Evolutionary conservation across 2,329 filamentous ascomycete genomes (phyloP), one percentile per base, ranked within the genome.

Genomic region (Beauveria sp.): DNA sequence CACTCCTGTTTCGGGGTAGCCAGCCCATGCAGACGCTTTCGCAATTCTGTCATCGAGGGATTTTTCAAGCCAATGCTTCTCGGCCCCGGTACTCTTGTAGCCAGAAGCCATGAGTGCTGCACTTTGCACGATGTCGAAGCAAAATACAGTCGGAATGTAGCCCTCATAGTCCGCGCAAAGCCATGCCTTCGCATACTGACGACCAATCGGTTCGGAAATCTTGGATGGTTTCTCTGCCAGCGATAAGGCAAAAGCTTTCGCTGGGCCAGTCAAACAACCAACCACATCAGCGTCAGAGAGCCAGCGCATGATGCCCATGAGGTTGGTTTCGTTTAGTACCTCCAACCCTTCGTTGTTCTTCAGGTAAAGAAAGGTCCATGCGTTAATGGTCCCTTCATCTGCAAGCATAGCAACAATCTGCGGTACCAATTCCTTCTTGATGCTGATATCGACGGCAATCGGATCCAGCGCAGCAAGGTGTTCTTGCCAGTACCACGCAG

Each of bases 401-500:
- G 72, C 76, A 9, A 78, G 69, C 73, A 78, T 76, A 46, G 65
- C 69, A 60, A 72, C 70, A 1, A 78, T 68, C 3, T 66, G 68
- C 26, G 63, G 68, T 1, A 73, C 74, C 10, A 78, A 68, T 5
- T 68, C 66, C 1, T 66, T 67, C 63, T 75, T 77, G 49, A 75
- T 69, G 0, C 66, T 58, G 0, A 56, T 60, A 0, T 69, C 64
- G 0, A 76, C 66, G 0, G 63, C 63, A 0, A 63, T 52, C 1
- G 70, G 70, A 45, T 77, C 71, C 16, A 78, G 66, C 0, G 69
- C 70, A 0, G 70, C 70, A 14, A 77, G 60, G 64, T 78, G 76
- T 42, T 78, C 76, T 55, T 76, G 76, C 76, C 76, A 78, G 61
- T 78, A 78, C 76, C 76, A 77, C 0, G 76, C 75, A 0, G 76